Evolutionary conservation across 2,329 filamentous ascomycete genomes (phyloP).

Genomic region (Pestalotiopsis sp.): DNA sequence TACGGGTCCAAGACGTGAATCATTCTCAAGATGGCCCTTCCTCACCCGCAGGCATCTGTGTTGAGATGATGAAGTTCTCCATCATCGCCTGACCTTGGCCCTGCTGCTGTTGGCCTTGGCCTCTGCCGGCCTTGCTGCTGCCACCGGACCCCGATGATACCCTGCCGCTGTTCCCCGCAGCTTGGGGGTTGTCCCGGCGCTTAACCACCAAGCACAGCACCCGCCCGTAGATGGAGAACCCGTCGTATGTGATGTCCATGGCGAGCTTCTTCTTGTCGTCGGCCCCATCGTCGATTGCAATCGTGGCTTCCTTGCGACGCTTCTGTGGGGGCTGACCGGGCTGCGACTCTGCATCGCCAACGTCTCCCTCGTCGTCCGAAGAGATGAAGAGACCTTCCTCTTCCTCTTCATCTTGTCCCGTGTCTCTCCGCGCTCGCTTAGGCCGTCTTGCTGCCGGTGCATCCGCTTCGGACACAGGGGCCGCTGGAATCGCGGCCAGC

Average conservation of each 20-base stretch:
- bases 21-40: constrained; percentile 22
- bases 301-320: constrained; percentile 42
- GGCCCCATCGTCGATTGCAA: constrained; percentile 33
- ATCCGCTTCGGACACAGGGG: constrained; percentile 27
- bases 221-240: constrained; percentile 93
- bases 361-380: constrained; percentile 37
- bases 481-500: constrained; percentile 58
- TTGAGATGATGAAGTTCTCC: constrained; percentile 84
- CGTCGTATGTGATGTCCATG: constrained; percentile 87
- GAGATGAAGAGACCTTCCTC: constrained; percentile 37
- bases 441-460: constrained; percentile 28
- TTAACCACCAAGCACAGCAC: constrained; percentile 89
- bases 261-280: constrained; percentile 91
- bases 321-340: constrained; percentile 44
- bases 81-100: constrained; percentile 67
- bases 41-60: constrained; percentile 61
- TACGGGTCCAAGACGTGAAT: background rate
- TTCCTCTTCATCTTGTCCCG: constrained; percentile 26
- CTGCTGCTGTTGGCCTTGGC: constrained; percentile 21
- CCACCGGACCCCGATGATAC: constrained; percentile 32
- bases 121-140: constrained; percentile 24
- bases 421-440: constrained; percentile 35
- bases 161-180: constrained; percentile 34
- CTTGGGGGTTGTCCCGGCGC: constrained; percentile 64
- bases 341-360: constrained; percentile 29